phyloP scores from a whole-genome alignment of 148 eudicot genomes.

The Rhododendron vialii region DNA sequence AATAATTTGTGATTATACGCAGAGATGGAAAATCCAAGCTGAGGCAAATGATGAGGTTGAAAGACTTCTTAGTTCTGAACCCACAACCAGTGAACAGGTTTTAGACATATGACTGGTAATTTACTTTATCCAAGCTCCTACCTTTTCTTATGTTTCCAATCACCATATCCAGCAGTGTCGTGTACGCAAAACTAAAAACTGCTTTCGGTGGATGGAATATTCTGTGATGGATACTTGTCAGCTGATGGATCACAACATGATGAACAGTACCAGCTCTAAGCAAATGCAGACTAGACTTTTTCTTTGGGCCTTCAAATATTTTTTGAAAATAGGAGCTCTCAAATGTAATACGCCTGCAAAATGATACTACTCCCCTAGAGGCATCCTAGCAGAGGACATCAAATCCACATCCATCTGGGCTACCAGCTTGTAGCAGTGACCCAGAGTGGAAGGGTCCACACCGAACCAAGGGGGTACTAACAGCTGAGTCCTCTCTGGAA shows the following conservation, averaged over 20 bases:
- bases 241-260: neutral
- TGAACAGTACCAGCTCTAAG: neutral
- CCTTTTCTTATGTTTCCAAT: neutral
- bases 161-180: neutral
- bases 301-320: neutral
- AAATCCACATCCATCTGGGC: no score
- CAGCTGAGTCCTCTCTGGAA: neutral
- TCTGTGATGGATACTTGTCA: neutral
- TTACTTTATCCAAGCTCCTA: neutral
- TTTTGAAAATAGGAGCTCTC: neutral
- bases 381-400: no score
- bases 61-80: slow-evolving; percentile 23
- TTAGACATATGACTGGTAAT: neutral
- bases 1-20: neutral
- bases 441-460: neutral
- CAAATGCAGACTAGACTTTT: neutral
- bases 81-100: slow-evolving; percentile 7
- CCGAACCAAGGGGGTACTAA: neutral
- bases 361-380: no score
- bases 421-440: neutral
- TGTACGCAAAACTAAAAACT: neutral
- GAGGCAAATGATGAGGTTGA: slow-evolving; percentile 25
- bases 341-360: neutral
- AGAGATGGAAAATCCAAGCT: slow-evolving; percentile 22
- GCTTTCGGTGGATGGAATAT: neutral